Evolutionary conservation across 257 asterid genomes (phyloP).

Genomic region (Scutellaria baicalensis): DNA sequence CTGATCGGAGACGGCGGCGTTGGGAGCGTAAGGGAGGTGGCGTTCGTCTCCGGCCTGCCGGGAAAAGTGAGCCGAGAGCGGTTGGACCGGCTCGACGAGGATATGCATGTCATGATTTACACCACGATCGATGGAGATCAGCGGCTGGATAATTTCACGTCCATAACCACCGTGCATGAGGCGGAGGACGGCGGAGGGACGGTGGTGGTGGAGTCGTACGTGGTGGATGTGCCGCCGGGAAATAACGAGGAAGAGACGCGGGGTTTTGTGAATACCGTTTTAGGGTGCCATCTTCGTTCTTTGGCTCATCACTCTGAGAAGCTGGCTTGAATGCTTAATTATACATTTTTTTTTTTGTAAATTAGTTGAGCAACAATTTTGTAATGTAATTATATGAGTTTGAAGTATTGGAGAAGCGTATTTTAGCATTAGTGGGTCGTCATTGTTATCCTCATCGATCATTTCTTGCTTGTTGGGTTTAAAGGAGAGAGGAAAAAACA

Average conservation of each 20-base stretch:
- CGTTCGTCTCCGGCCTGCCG: slow-evolving; percentile 48
- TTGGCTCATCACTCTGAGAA: slow-evolving; percentile 23
- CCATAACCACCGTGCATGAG: slow-evolving; percentile 28
- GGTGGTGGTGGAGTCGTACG: slow-evolving; percentile 38
- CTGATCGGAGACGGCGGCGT: slow-evolving; percentile 27
- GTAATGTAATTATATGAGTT: too few species aligned
- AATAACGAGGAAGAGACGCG: slow-evolving; percentile 36
- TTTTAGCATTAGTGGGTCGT: too few species aligned
- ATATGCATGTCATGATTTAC: slow-evolving; percentile 24
- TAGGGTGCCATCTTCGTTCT: slow-evolving; percentile 29
- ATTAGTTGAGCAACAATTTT: background rate
- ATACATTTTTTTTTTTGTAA: background rate
- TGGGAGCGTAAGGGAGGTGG: slow-evolving; percentile 49
- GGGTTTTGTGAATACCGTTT: slow-evolving; percentile 22
- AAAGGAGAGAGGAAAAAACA: background rate
- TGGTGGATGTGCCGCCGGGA: slow-evolving; percentile 51
- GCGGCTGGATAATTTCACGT: slow-evolving; percentile 27
- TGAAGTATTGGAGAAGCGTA: too few species aligned
- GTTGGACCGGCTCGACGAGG: slow-evolving; percentile 34
- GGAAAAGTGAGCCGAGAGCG: slow-evolving; percentile 44
- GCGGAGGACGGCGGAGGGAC: slow-evolving; percentile 20
- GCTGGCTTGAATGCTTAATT: slow-evolving; percentile 3
- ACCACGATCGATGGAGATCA: slow-evolving; percentile 30
- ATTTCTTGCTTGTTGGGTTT: too few species aligned
- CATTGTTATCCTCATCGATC: background rate